Evolutionary conservation across 805 yeast genomes (phyloP), one percentile per base, ranked within the genome.

Genomic region (Sugiyamaella mastotermitis): DNA sequence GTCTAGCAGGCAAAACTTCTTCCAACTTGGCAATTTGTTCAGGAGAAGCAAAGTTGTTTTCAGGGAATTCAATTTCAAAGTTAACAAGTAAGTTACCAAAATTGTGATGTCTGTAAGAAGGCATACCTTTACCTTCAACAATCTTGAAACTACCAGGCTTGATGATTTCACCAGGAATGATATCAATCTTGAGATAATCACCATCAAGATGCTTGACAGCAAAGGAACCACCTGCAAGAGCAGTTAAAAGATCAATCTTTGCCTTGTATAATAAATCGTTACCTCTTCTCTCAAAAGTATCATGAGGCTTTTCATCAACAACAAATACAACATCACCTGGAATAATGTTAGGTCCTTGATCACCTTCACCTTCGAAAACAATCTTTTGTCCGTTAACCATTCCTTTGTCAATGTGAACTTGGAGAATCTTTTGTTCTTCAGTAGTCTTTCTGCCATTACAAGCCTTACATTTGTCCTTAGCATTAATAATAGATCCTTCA

Each of bases 321-420:
- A 87, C 83, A 50, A 92, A 87, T 45, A 92, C 73, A 48, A 92
- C 97, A 63, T 92, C 98, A 62, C 99, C 99, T 21, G 98, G 95
- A 44, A 87, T 78, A 42, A 85, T 74, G 61, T 83, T 87, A 45
- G 97, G 97, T 49, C 83, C 92, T 66, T 90, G 96, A 66, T 92
- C 98, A 57, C 97, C 97, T 69, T 90, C 97, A 50, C 97, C 97
- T 52, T 78, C 72, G 70, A 90, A 92, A 5, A 78, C 84, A 52
- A 92, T 75, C 66, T 78, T 79, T 69, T 90, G 95, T 43, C 96
- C 96, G 57, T 86, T 83, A 58, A 72, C 80, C 97, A 90, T 90
- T 69, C 99, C 99, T 55, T 94, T 92, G 60, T 86, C 95, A 58
- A 92, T 76, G 66, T 88, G 85, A 41, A 92, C 97, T 66, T 87